Base-by-base conservation (phyloP, 306 rosid species). In the Glycyrrhiza uralensis region DNA sequence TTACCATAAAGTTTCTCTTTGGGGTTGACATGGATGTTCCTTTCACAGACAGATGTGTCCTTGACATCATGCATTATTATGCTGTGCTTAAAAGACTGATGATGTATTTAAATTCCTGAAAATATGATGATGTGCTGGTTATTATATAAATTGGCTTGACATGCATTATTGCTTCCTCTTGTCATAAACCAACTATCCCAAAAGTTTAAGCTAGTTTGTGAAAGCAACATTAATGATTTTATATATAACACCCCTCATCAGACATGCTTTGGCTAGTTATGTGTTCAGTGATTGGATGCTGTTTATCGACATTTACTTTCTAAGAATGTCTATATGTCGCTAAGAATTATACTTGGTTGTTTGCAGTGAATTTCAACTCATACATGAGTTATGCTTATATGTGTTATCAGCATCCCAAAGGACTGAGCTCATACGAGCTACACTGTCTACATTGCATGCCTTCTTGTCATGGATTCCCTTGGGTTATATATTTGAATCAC, bases 401-500 rank as follows among this genome's bases (percentile, higher is more conserved):
- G 99, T 95, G 24, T 81, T 95, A 58, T 95, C 99, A 18, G 97
- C 89, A 8, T 95, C 99, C 62, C 99, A 91, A 78, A 86, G 96
- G 75, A 65, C 96, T 17, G 99, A 95, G 80, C 97, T 95, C 71
- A 84, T 95, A 52, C 90, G 99, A 1, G 96, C 96, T 19, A 95
- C 99, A 15, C 61, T 95, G 35, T 86, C 99, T 38, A 95, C 99
- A 30, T 80, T 95, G 79, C 99, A 95, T 86, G 97, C 97, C 59
- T 95, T 91, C 70, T 93, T 95, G 69, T 85, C 99, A 28, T 95
- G 99, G 99, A 95, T 95, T 86, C 99, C 99, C 46, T 78, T 95
- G 87, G 99, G 99, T 29, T 95, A 91, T 71, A 89, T 95, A 68
- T 95, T 95, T 84, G 99, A 91, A 81, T 95, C 99, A 66, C 93